phyloP scores from a whole-genome alignment of 305 asterid genomes.

The Fraxinus floribunda region DNA sequence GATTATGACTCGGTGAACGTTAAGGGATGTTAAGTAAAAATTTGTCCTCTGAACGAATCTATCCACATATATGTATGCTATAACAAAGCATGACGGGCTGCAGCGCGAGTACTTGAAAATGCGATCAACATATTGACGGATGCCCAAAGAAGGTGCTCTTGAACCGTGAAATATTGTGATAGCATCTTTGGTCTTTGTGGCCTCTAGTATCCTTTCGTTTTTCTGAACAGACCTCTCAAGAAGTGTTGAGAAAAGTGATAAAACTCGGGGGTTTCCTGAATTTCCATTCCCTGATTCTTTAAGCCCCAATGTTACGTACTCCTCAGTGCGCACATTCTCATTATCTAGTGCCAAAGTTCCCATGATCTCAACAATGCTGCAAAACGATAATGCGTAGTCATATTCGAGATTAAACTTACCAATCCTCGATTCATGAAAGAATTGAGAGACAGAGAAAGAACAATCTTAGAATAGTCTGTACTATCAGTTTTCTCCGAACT shows the following conservation, averaged over 20 bases:
- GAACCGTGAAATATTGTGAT: conserved; percentile 78
- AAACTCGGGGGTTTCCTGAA: conserved; percentile 57
- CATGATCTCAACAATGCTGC: conserved; percentile 52
- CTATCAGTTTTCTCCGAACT: neutral
- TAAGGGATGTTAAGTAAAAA: conserved; percentile 60
- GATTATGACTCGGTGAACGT: conserved; percentile 78
- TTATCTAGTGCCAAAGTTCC: conserved; percentile 48
- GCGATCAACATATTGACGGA: conserved; percentile 74
- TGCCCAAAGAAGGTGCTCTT: conserved; percentile 72
- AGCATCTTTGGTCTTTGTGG: conserved; percentile 48
- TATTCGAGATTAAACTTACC: neutral
- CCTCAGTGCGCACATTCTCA: conserved; percentile 36
- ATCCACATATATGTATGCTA: conserved; percentile 75
- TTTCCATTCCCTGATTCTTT: conserved; percentile 42
- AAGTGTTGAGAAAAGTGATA: conserved; percentile 60
- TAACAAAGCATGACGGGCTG: conserved; percentile 87
- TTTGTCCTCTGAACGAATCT: conserved; percentile 54
- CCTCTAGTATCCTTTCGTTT: conserved; percentile 57
- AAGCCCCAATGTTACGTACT: conserved; percentile 55
- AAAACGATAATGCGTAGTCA: conserved; percentile 13
- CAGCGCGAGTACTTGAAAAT: conserved; percentile 85
- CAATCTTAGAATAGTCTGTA: neutral
- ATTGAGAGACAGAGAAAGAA: neutral
- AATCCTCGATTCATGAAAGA: neutral
- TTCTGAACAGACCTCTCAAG: conserved; percentile 66